Evolutionary conservation across 257 asterid genomes (phyloP), one percentile per base, ranked within the genome.

Genomic region (Anisodus tanguticus): DNA sequence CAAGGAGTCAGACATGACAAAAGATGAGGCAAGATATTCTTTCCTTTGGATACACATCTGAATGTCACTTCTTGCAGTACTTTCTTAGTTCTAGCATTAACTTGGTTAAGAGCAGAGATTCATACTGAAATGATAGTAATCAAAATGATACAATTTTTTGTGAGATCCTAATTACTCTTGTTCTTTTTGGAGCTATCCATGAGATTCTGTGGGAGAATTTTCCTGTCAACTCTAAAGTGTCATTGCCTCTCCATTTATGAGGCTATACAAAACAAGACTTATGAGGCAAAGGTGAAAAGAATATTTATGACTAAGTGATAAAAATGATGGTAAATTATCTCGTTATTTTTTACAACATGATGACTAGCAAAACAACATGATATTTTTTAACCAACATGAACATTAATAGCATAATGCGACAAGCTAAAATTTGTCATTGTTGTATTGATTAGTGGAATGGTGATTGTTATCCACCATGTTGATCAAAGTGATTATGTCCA

Each of bases 1-100:
- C 85, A 97, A 97, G 89, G 99, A 95, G 87, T 87, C 99, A 0
- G 90, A 87, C 92, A 92, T 95, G 98, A 82, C 90, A 86, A 92
- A 92, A 91, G 97, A 90, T 53, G 98, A 97, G 97, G 98, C 90
- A 85, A 80, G 89, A 67, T 78, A 53, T 84, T 84, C 55, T 70
- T 84, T 83, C 60, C 69, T 35, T 68, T 26, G 53, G 49, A 53
- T 53, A 53, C 82, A 31, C 9, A 13, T 77, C 62, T 8, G 15
- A 8, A 13, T 53, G 13, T 77, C 49, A 77, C 64, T 31, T 77
- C 26, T 77, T 77, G 5, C 82, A 13, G 82, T 31, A 53, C 26
- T 53, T 76, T 53, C 63, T 53, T 54, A 31, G 22, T 53, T 31
- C 63, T 26, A 77, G 82, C 31, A 71, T 71, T 4, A 71, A 45